Evolutionary conservation across 345 rosid genomes (phyloP).

Genomic region (Passiflora organensis): DNA sequence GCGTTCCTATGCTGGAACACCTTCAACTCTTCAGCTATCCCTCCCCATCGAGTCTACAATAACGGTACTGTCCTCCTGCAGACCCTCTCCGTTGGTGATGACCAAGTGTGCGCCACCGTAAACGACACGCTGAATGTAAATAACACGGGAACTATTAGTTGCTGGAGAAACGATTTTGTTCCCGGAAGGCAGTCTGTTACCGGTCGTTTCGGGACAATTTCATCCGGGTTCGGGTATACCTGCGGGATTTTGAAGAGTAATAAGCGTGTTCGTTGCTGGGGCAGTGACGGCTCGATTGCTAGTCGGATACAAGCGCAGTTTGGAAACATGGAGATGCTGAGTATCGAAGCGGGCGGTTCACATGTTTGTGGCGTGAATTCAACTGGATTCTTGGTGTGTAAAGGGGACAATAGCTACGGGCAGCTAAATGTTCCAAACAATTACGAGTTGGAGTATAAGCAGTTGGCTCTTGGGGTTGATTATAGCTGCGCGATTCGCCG

Average conservation of each 20-base stretch:
- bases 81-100: constrained; percentile 52
- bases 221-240: constrained; percentile 67
- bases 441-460: constrained; percentile 29
- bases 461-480: constrained; percentile 52
- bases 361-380: constrained; percentile 74
- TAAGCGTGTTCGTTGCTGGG: constrained; percentile 50
- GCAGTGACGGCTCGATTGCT: constrained; percentile 27
- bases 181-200: neutral
- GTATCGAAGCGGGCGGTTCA: constrained; percentile 50
- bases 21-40: constrained; percentile 1
- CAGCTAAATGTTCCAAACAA: constrained; percentile 49
- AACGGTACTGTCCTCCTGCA: constrained; percentile 34
- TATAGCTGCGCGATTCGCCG: constrained; percentile 58
- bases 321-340: constrained; percentile 41
- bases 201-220: constrained; percentile 34
- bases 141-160: constrained; percentile 27
- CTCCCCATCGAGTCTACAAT: constrained; percentile 44
- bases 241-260: constrained; percentile 48
- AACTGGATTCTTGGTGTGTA: constrained; percentile 50
- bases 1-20: constrained; percentile 64
- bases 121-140: constrained; percentile 11
- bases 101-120: constrained; percentile 60
- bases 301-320: constrained; percentile 41
- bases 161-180: constrained; percentile 43
- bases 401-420: constrained; percentile 47